Evolutionary conservation across 495 filamentous ascomycete species (phyloP), one percentile per base, ranked within the genome.

Genomic region (Penicillium steckii): DNA sequence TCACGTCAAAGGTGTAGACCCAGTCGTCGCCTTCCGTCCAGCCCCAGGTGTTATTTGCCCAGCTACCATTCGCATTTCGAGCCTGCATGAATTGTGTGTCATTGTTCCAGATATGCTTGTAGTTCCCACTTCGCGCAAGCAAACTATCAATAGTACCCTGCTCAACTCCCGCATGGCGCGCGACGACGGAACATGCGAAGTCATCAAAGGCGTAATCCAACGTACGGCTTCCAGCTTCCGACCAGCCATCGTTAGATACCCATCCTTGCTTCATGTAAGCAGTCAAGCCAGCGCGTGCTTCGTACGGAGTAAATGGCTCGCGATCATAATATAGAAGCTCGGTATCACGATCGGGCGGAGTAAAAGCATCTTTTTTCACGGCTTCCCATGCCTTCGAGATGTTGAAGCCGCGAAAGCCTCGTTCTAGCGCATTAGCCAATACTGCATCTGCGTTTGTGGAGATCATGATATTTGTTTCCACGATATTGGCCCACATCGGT

Each of bases 381-480:
- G 63, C 57, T 9, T 44, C 12, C 63, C 63, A 66, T 10, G 60
- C 60, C 18, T 61, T 59, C 1, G 12, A 7, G 17, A 64, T 46
- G 37, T 64, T 47, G 9, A 66, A 66, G 1, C 26, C 59, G 3
- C 44, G 50, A 33, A 64, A 66, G 1, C 63, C 63, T n/a, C 63
- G 60, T 32, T 60, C 55, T 8, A 66, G 26, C 7, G 60, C 60
- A 32, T 66, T 66, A 6, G 63, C 63, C 2, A 66, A 38, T 4
- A 66, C 57, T 1, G 41, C 63, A 18, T 66, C 63, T 17, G 60
- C 63, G 48, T 66, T 63, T n/a, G 63, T 66, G 1, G 63, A 60
- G 9, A 66, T 61, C 63, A 66, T 66, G 32, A 64, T 66, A 35
- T 66, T 66, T 0, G 63, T 66, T 29, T 66, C 63, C 0, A 66